Evolutionary conservation across 1,139 yeast species (phyloP).

Genomic region (Geotrichum restrictum): DNA sequence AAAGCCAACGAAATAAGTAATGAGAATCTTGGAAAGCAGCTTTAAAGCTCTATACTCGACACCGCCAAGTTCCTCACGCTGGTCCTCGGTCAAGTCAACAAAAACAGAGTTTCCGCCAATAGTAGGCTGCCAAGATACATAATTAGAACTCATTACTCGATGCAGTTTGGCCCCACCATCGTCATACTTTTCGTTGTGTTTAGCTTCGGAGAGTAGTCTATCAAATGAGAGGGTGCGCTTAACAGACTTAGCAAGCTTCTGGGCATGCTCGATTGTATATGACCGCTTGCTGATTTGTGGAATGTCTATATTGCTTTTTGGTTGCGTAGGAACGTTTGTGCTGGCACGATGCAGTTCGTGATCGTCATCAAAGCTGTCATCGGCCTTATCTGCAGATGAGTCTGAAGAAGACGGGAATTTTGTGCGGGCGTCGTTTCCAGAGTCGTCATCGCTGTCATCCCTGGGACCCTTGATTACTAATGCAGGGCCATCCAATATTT

Average conservation of each 20-base stretch:
- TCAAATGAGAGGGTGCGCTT: constrained; percentile 66
- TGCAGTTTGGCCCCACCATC: constrained; percentile 13
- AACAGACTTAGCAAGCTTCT: constrained; percentile 1
- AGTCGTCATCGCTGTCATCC: constrained; percentile 40
- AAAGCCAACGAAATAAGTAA: constrained; percentile 69
- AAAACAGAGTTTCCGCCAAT: constrained; percentile 95
- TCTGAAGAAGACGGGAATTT: not conserved
- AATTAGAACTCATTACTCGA: constrained; percentile 42
- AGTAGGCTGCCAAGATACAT: constrained; percentile 86
- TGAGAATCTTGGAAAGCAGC: constrained; percentile 62
- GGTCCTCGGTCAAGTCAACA: constrained; percentile 72
- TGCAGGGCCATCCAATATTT: constrained; percentile 68
- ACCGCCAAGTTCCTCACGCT: constrained; percentile 93
- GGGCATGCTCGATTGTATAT: constrained; percentile 1
- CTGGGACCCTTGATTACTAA: constrained; percentile 75
- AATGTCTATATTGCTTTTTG: not conserved
- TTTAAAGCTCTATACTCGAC: constrained; percentile 91
- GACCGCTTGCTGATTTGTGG: constrained; percentile 1
- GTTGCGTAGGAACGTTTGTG: not conserved
- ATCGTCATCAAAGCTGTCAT: not conserved
- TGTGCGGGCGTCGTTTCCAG: not conserved
- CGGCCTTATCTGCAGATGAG: not conserved
- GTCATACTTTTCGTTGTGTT: not conserved
- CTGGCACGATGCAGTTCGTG: not conserved
- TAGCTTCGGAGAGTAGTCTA: constrained; percentile 69